Conservation (phyloP, 2,329 filamentous ascomycete species). For the Venturia oleaginea region DNA sequence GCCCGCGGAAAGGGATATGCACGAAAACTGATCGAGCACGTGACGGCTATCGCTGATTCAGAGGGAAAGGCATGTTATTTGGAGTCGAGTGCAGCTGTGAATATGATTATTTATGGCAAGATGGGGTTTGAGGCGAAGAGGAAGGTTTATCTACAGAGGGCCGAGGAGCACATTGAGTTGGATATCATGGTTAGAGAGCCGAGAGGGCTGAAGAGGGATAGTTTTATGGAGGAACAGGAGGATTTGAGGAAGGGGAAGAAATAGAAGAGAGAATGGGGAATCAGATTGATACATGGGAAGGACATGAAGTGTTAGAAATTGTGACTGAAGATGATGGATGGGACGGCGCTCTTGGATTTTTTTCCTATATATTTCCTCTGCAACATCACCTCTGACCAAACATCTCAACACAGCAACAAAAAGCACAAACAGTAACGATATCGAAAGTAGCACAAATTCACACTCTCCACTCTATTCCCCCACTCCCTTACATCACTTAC, state of each 20-base stretch:
- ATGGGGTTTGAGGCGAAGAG: slow-evolving; percentile 60
- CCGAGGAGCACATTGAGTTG: slow-evolving; percentile 51
- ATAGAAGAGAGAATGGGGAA: background rate
- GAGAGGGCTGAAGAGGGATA: slow-evolving; percentile 11
- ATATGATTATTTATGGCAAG: slow-evolving; percentile 63
- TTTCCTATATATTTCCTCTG: background rate
- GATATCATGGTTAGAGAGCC: slow-evolving; percentile 80
- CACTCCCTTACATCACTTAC: background rate
- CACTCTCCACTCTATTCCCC: background rate
- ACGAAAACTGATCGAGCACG: slow-evolving; percentile 59
- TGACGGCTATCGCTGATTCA: slow-evolving; percentile 56
- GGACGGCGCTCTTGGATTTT: background rate
- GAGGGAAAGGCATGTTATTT: slow-evolving; percentile 65
- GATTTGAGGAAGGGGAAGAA: slow-evolving; percentile 4
- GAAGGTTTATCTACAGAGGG: slow-evolving; percentile 54
- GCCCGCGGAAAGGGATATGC: slow-evolving; percentile 66
- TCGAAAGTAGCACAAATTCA: background rate
- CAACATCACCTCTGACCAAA: background rate
- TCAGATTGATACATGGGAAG: slow-evolving; percentile 1
- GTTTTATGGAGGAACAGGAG: slow-evolving; percentile 11
- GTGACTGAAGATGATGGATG: background rate
- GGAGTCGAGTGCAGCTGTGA: slow-evolving; percentile 62
- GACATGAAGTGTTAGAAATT: background rate
- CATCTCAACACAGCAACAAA: background rate
- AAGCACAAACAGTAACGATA: background rate